A percentile compares a stretch with the other conserved stretches of the same genome.
These are phyloP conservation scores for Ophiostoma fasciatum DNA, from an alignment of 2,329 filamentous ascomycete genomes.

Conservation along the genomic window DNA sequence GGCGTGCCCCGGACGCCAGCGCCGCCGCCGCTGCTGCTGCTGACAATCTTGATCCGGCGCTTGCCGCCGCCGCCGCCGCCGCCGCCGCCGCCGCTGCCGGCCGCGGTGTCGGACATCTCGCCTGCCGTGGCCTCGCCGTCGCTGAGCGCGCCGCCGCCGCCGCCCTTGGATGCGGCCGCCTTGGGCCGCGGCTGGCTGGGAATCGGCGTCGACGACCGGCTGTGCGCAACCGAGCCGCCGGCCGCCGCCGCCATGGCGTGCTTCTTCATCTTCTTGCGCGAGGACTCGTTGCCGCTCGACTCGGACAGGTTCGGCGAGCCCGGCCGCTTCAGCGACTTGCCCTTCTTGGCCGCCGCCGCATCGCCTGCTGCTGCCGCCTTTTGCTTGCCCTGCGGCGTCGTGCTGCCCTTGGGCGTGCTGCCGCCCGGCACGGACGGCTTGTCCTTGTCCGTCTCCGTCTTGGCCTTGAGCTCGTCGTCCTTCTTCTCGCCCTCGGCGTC, in stretches of 20 bases:
- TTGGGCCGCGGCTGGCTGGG: constrained; percentile 29
- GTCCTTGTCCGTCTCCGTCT: constrained; percentile 35
- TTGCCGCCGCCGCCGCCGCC: constrained; percentile 23
- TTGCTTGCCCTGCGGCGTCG: constrained; percentile 34
- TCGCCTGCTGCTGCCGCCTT: constrained; percentile 31
- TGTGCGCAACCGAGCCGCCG: constrained; percentile 34
- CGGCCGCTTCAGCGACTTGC: constrained; percentile 60
- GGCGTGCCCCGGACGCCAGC: constrained; percentile 40
- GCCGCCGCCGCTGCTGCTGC: constrained; percentile 26
- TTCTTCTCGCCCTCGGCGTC: constrained; percentile 23
- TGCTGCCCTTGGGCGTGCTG: constrained; percentile 49
- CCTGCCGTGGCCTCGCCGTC: constrained; percentile 59
- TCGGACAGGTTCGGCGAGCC: constrained; percentile 82
- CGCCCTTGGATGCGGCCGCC: constrained; percentile 20
- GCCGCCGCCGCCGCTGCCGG: constrained; percentile 21
- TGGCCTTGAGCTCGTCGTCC: constrained; percentile 52
- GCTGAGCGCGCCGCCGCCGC: constrained; percentile 45
- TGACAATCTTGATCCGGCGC: constrained; percentile 41
- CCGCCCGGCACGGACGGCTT: neutral
- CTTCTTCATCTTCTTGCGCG: constrained; percentile 62
- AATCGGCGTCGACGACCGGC: constrained; percentile 41
- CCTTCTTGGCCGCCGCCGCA: constrained; percentile 36
- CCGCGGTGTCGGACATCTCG: constrained; percentile 44
- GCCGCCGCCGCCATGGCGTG: constrained; percentile 30
- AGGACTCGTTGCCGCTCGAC: constrained; percentile 80